These are phyloP conservation scores for Luzula sylvatica DNA, from an alignment of 176 grass and related monocot genomes.

Conservation along the genomic window DNA sequence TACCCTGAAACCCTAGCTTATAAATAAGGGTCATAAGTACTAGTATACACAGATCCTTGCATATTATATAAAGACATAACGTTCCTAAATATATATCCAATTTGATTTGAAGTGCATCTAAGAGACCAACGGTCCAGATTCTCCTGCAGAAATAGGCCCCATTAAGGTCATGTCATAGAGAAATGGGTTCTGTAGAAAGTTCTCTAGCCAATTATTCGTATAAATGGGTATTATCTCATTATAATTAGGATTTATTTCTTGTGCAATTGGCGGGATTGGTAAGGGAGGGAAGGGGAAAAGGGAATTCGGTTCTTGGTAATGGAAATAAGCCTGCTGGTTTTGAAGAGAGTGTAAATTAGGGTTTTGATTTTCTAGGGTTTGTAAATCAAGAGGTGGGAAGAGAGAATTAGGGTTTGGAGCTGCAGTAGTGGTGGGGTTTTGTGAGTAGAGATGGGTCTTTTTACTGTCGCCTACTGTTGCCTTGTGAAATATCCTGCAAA, in stretches of 20 bases:
- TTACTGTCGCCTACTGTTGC: constrained; percentile 42
- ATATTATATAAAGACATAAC: constrained; percentile 17
- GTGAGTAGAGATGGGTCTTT: constrained; percentile 41
- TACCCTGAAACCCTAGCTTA: constrained; percentile 20
- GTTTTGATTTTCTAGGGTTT: constrained; percentile 23
- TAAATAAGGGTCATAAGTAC: constrained; percentile 8
- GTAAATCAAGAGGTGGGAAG: constrained; percentile 32
- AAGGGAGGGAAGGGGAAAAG: constrained; percentile 26
- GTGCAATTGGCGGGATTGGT: background rate
- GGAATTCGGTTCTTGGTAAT: constrained; percentile 19
- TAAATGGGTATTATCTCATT: constrained; percentile 28
- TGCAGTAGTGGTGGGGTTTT: constrained; percentile 10
- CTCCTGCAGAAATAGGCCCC: constrained; percentile 26
- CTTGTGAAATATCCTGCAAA: constrained; percentile 97
- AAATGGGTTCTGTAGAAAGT: constrained; percentile 39
- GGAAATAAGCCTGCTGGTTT: constrained; percentile 20
- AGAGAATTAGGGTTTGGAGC: constrained; percentile 49
- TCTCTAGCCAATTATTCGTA: constrained; percentile 47
- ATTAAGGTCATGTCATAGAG: constrained; percentile 42
- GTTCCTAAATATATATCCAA: background rate
- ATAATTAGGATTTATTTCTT: constrained; percentile 32
- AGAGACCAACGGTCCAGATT: constrained; percentile 34
- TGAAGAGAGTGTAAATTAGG: constrained; percentile 20
- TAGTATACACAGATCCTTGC: constrained; percentile 21
- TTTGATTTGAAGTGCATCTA: constrained; percentile 9